Percentiles rank a stretch among this genome's conserved stretches.
These are phyloP conservation scores for Tetradesmus obliquus DNA, from an alignment of 139 green algal genomes.

Conservation along the genomic window DNA sequence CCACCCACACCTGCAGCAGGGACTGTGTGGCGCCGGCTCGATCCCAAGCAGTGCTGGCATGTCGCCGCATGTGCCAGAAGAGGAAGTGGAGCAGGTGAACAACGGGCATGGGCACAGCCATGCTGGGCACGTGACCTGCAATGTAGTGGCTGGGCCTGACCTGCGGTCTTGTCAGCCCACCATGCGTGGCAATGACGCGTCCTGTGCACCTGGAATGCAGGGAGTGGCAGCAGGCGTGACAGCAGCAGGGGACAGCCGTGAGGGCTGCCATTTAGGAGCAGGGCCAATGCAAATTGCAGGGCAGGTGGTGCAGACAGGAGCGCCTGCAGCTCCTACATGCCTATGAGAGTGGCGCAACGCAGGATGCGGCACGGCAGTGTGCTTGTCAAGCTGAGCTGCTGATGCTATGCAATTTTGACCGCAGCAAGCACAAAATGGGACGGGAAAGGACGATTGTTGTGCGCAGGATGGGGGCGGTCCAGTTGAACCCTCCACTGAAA, in stretches of 20 bases:
- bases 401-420: not conserved
- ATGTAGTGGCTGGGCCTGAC: not conserved
- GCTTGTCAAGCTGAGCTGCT: not conserved
- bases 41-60: not conserved
- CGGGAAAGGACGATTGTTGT: not conserved
- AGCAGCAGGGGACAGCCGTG: not conserved
- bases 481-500: constrained; percentile 1
- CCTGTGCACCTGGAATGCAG: not conserved
- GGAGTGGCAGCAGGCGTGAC: not conserved
- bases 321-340: not conserved
- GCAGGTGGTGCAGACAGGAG: not conserved
- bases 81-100: constrained; percentile 2
- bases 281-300: not conserved
- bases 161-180: not conserved
- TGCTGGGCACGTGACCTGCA: not conserved
- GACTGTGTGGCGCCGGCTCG: not conserved
- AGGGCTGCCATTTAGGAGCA: not conserved
- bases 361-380: not conserved
- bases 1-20: not conserved
- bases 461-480: not conserved
- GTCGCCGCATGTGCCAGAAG: not conserved
- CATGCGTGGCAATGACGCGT: not conserved
- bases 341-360: not conserved
- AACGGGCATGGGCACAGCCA: not conserved
- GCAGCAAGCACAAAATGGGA: not conserved